These are phyloP conservation scores for Plantago lanceolata DNA, from an alignment of 305 asterid genomes.

Conservation along the genomic window DNA sequence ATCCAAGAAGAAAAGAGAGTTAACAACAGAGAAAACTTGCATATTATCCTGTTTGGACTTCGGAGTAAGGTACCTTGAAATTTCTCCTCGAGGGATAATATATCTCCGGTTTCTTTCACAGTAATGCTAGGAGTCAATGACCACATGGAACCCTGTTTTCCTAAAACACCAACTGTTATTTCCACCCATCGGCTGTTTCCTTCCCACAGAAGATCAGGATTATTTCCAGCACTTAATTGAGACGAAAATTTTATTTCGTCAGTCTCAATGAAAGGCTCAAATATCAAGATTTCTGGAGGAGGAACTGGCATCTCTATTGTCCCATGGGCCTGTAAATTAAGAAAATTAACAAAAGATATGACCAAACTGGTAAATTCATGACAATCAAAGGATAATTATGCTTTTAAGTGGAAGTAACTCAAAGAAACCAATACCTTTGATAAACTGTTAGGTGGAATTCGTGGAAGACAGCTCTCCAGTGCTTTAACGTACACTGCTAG, in stretches of 20 bases:
- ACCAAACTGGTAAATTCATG: too few species aligned
- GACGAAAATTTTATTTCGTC: slow-evolving; percentile 68
- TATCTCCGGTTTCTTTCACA: slow-evolving; percentile 83
- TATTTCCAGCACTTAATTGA: slow-evolving; percentile 37
- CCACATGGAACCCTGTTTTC: slow-evolving; percentile 64
- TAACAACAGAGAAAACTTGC: not conserved
- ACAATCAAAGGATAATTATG: not conserved
- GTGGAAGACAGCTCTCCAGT: slow-evolving; percentile 53
- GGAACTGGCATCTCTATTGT: slow-evolving; percentile 84
- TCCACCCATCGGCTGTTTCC: slow-evolving; percentile 92
- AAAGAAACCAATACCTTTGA: slow-evolving; percentile 47
- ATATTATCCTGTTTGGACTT: not conserved
- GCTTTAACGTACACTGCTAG: slow-evolving; percentile 58
- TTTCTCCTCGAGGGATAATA: slow-evolving; percentile 89
- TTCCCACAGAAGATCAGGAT: slow-evolving; percentile 60
- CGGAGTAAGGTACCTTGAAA: slow-evolving; percentile 62
- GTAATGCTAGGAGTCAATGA: slow-evolving; percentile 89
- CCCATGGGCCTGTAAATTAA: slow-evolving; percentile 59
- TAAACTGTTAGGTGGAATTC: slow-evolving; percentile 75
- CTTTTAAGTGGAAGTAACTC: slow-evolving; percentile 3
- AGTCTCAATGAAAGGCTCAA: slow-evolving; percentile 84
- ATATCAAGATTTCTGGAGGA: slow-evolving; percentile 69
- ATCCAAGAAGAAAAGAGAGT: not conserved
- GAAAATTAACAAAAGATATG: not conserved
- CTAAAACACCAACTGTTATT: slow-evolving; percentile 82